phyloP scores from a whole-genome alignment of 2,329 filamentous ascomycete species.

The Aspergillus oerlinghausenensis region DNA sequence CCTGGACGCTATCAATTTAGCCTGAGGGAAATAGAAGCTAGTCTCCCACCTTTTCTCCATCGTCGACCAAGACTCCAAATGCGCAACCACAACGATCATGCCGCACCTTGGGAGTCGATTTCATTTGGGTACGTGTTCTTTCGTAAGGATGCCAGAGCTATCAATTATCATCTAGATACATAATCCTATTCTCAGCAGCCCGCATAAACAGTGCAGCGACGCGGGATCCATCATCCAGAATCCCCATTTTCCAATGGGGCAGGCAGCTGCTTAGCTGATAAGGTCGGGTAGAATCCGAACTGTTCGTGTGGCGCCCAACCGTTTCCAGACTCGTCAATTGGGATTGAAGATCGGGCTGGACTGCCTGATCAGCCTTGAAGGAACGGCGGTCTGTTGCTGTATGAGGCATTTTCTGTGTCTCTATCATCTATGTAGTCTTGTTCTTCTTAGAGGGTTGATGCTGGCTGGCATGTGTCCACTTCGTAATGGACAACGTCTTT shows the following conservation, averaged over 20 bases:
- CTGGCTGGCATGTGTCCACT: neutral
- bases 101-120: neutral
- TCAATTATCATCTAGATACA: neutral
- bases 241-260: no score
- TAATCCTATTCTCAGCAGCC: no score
- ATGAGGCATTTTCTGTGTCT: neutral
- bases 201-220: no score
- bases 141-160: neutral
- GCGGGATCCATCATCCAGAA: no score
- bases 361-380: neutral
- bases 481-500: neutral
- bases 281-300: neutral
- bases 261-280: neutral
- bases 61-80: neutral
- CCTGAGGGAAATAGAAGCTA: neutral
- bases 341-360: neutral
- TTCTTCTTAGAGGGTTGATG: neutral
- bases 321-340: neutral
- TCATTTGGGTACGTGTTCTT: neutral
- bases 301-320: neutral
- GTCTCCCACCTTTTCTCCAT: neutral
- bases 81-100: no score
- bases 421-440: neutral
- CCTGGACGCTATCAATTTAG: neutral
- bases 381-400: neutral